Evolutionary conservation across 345 rosid species (phyloP).

Genomic region (Eutrema heterophyllum): DNA sequence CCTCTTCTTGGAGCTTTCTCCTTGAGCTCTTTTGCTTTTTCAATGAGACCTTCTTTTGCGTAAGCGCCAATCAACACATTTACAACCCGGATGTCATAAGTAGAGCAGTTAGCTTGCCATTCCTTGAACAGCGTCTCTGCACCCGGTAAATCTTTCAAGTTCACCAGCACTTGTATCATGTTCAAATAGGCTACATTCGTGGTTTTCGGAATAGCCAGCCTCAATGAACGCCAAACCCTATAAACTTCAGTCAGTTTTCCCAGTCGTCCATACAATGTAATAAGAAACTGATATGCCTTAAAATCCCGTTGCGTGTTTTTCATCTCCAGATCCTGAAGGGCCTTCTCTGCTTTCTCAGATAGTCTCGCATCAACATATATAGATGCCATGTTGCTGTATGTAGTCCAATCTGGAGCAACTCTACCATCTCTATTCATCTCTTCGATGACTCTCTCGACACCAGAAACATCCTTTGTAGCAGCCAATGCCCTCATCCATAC

Average conservation of each 20-base stretch:
- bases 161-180: conserved; percentile 82
- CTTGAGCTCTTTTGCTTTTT: conserved; percentile 68
- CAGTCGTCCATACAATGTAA: conserved; percentile 65
- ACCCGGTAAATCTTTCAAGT: conserved; percentile 82
- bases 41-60: conserved; percentile 48
- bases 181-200: conserved; percentile 79
- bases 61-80: conserved; percentile 75
- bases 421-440: conserved; percentile 89
- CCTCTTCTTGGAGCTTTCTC: conserved; percentile 64
- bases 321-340: conserved; percentile 78
- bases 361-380: conserved; percentile 67
- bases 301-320: conserved; percentile 45
- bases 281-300: conserved; percentile 72
- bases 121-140: conserved; percentile 89
- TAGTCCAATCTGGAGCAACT: conserved; percentile 86
- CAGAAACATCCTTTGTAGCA: conserved; percentile 57
- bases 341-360: conserved; percentile 67
- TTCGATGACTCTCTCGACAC: conserved; percentile 78
- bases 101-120: conserved; percentile 69
- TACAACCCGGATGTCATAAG: conserved; percentile 66
- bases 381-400: conserved; percentile 83
- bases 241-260: conserved; percentile 77
- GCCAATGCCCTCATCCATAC: conserved; percentile 97
- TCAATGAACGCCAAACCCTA: conserved; percentile 87
- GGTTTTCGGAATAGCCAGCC: conserved; percentile 75